These are phyloP conservation scores for Kernera saxatilis DNA, from an alignment of 345 rosid species.

Conservation along the genomic window DNA sequence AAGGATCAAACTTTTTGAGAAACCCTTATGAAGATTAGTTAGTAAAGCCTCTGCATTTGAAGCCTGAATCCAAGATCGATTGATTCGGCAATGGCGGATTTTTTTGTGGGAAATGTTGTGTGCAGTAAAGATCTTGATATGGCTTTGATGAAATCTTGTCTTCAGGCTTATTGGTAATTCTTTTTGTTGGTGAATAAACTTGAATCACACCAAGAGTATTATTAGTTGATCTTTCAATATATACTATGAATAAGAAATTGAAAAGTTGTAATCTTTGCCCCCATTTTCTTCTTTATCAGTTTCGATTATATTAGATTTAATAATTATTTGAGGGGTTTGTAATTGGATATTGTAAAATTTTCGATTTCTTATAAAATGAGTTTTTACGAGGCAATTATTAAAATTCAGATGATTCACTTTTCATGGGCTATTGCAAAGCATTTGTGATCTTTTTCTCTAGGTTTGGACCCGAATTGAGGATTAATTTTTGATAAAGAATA, in stretches of 20 bases:
- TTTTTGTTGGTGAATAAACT: constrained; percentile 24
- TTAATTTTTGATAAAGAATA: too few relatives aligned
- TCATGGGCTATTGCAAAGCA: background rate
- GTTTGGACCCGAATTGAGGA: too few relatives aligned
- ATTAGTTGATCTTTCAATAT: constrained; percentile 7
- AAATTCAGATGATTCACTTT: background rate
- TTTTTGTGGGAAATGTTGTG: constrained; percentile 17
- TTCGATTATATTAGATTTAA: background rate
- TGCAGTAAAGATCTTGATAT: constrained; percentile 11
- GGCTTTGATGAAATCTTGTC: constrained; percentile 14
- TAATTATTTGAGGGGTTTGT: constrained; percentile 5
- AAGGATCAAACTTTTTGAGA: background rate
- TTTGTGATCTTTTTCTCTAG: background rate
- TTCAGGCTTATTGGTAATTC: constrained; percentile 14
- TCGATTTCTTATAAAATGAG: background rate
- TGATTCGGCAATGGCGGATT: background rate
- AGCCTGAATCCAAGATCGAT: constrained; percentile 2
- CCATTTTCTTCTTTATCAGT: background rate
- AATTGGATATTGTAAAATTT: constrained; percentile 14
- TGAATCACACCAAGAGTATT: constrained; percentile 26
- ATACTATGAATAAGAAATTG: background rate
- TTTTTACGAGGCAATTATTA: background rate
- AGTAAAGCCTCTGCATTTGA: constrained; percentile 16
- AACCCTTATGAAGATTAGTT: constrained; percentile 23
- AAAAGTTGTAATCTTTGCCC: constrained; percentile 9